phyloP scores from a whole-genome alignment of 2,329 filamentous ascomycete genomes.

The Colletotrichum gloeosporioides region DNA sequence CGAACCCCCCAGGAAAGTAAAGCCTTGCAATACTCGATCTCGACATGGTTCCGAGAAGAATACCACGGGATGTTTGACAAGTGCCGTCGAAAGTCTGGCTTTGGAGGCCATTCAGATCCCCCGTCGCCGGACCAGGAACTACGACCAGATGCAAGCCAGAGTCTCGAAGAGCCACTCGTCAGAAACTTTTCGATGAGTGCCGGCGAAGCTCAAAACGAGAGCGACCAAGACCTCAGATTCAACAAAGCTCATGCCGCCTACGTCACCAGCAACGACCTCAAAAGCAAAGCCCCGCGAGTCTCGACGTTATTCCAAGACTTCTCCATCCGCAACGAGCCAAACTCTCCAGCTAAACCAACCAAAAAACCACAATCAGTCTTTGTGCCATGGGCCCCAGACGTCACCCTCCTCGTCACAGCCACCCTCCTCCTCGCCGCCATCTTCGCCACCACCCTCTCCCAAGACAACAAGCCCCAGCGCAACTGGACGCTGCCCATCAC shows the following conservation, averaged over 20 bases:
- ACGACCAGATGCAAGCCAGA: neutral
- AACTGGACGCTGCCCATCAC: constrained; percentile 26
- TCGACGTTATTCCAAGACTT: neutral
- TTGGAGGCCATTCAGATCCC: neutral
- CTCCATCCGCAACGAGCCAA: neutral
- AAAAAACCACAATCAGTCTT: no score
- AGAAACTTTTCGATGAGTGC: neutral
- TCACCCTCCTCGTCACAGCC: neutral
- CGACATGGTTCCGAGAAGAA: accelerated
- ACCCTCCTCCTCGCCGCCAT: neutral
- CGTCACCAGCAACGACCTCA: neutral
- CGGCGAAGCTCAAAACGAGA: neutral
- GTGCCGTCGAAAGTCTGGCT: neutral
- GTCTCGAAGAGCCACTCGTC: neutral
- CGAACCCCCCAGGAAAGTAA: accelerated
- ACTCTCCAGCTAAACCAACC: no score
- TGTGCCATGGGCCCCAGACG: neutral
- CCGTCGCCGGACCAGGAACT: accelerated
- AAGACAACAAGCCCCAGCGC: constrained; percentile 11
- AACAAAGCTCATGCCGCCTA: accelerated
- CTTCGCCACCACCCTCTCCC: constrained; percentile 14
- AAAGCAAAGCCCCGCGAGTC: neutral
- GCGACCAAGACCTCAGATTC: neutral
- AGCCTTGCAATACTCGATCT: neutral
- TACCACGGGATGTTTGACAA: neutral